Evolutionary conservation across 495 filamentous ascomycete species (phyloP).

Genomic region (Hypomontagnella submonticulosa): DNA sequence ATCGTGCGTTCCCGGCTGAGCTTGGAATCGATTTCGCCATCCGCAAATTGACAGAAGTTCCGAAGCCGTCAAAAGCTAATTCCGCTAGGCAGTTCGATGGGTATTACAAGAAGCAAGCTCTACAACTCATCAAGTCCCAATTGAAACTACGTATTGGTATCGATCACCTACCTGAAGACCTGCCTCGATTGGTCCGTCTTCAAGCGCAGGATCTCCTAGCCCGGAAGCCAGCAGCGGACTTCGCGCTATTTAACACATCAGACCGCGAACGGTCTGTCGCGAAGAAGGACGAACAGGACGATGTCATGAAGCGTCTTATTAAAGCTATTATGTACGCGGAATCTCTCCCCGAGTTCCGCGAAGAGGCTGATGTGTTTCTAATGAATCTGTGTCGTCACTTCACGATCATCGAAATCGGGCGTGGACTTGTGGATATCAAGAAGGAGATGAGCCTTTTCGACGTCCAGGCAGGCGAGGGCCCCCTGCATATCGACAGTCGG

Average conservation of each 20-base stretch:
- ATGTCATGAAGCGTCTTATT: conserved; percentile 81
- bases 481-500: conserved; percentile 83
- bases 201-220: conserved; percentile 86
- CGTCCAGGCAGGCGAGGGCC: conserved; percentile 85
- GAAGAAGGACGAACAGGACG: conserved; percentile 87
- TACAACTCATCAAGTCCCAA: conserved; percentile 84
- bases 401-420: conserved; percentile 88
- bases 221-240: conserved; percentile 69
- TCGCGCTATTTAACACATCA: conserved; percentile 72
- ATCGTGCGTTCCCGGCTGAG: conserved; percentile 84
- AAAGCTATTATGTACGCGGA: conserved; percentile 88
- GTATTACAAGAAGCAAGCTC: conserved; percentile 93
- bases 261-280: conserved; percentile 83
- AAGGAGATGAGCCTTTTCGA: conserved; percentile 80
- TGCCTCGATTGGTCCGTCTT: conserved; percentile 82
- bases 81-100: conserved; percentile 75
- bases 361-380: conserved; percentile 76
- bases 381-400: conserved; percentile 88
- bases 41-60: conserved; percentile 81
- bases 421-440: conserved; percentile 77
- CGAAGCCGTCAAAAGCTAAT: conserved; percentile 63
- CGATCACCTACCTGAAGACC: conserved; percentile 89
- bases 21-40: conserved; percentile 91
- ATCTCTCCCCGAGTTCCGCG: conserved; percentile 81
- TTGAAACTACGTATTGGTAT: conserved; percentile 89